phyloP scores from a whole-genome alignment of 176 grass and related monocot species.

The Phoenix roebelenii region DNA sequence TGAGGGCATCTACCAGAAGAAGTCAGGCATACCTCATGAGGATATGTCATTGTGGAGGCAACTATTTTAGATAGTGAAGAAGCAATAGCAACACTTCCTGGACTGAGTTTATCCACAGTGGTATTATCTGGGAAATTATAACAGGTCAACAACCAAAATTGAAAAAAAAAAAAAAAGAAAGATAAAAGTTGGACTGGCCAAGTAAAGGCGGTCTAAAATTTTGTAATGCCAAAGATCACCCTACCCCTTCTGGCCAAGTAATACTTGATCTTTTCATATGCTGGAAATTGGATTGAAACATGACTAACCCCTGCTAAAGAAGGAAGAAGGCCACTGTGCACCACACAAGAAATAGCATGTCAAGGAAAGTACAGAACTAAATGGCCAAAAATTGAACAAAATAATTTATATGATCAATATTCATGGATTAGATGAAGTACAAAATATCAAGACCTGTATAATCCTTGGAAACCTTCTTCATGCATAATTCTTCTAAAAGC shows the following conservation, averaged over 20 bases:
- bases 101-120: conserved; percentile 60
- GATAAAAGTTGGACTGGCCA: neutral
- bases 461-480: conserved; percentile 62
- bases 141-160: conserved; percentile 1
- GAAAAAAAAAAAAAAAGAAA: neutral
- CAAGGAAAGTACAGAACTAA: conserved; percentile 6
- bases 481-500: conserved; percentile 49
- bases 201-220: neutral
- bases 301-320: conserved; percentile 81
- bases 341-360: conserved; percentile 24
- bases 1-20: too few species aligned
- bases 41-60: conserved; percentile 74
- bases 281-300: conserved; percentile 73
- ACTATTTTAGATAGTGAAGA: conserved; percentile 83
- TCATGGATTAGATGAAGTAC: conserved; percentile 9
- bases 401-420: neutral
- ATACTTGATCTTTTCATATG: conserved; percentile 66
- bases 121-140: conserved; percentile 47
- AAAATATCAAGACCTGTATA: conserved; percentile 47
- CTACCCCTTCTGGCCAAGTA: conserved; percentile 66
- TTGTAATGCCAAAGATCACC: conserved; percentile 1
- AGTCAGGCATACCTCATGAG: conserved; percentile 61
- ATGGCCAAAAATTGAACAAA: conserved; percentile 1
- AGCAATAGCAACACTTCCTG: conserved; percentile 45
- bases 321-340: conserved; percentile 65